phyloP scores from a whole-genome alignment of 345 rosid genomes.

The Nasturtium officinale region DNA sequence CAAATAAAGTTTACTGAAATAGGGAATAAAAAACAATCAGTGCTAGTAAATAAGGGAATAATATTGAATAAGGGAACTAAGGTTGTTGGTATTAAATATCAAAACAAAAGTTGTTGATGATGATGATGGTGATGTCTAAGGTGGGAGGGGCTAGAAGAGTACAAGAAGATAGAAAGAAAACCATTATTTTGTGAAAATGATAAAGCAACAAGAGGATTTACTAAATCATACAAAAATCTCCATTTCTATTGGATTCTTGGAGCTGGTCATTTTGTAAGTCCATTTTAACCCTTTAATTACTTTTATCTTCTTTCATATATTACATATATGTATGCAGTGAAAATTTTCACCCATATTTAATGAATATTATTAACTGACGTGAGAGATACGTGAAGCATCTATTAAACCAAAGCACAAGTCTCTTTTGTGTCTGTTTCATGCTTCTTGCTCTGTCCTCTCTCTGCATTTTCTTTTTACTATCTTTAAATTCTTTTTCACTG shows the following conservation, averaged over 20 bases:
- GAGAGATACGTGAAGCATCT: constrained; percentile 30
- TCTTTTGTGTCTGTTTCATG: constrained; percentile 26
- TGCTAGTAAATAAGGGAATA: constrained; percentile 2
- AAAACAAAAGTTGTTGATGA: not conserved
- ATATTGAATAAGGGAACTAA: constrained; percentile 3
- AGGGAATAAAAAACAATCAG: not conserved
- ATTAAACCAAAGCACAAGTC: constrained; percentile 36
- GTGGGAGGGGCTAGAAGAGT: constrained; percentile 70
- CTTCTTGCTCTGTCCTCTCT: constrained; percentile 14
- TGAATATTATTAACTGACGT: constrained; percentile 20
- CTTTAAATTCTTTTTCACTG: constrained; percentile 19
- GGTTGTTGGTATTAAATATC: constrained; percentile 15
- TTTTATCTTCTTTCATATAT: not conserved
- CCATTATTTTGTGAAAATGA: constrained; percentile 60
- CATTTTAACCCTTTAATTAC: not conserved
- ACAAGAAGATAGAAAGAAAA: constrained; percentile 50
- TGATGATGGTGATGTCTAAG: constrained; percentile 44
- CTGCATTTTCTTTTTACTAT: constrained; percentile 15
- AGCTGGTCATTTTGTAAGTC: constrained; percentile 96
- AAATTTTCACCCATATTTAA: not conserved
- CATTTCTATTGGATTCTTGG: constrained; percentile 90
- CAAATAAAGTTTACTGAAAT: not conserved
- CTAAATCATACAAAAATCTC: constrained; percentile 69
- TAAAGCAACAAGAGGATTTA: constrained; percentile 63
- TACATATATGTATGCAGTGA: not conserved